Conservation (phyloP, 2,329 filamentous ascomycete genomes). For the Aspergillus ochraceoroseus region DNA sequence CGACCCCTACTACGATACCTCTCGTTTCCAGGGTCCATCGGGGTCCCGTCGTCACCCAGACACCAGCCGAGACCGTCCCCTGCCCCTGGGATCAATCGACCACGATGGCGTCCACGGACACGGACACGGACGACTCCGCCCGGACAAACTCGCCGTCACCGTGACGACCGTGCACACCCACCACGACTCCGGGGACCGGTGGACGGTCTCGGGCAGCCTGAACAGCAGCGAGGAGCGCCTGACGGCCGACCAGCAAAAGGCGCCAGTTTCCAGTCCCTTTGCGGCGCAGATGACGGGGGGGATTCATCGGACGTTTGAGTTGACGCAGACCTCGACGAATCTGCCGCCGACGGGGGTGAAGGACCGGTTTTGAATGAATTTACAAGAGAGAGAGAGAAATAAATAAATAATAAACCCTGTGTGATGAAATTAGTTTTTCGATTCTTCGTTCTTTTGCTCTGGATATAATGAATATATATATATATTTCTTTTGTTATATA, state of each 20-base stretch:
- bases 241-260: background rate
- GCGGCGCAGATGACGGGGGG: background rate
- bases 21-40: slow-evolving; percentile 2
- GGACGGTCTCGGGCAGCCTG: background rate
- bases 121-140: background rate
- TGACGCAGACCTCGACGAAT: background rate
- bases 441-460: too few relatives aligned
- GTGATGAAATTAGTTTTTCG: background rate
- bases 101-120: too few relatives aligned
- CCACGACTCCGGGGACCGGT: background rate
- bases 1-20: slow-evolving; percentile 1
- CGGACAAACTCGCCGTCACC: slow-evolving; percentile 8
- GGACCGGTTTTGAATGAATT: too few relatives aligned
- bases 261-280: background rate
- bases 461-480: too few relatives aligned
- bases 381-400: too few relatives aligned
- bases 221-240: slow-evolving; percentile 9
- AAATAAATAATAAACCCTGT: slow-evolving; percentile 1
- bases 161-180: slow-evolving; percentile 9
- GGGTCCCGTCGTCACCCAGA: background rate
- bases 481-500: too few relatives aligned
- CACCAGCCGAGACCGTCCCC: background rate
- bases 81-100: slow-evolving; percentile 5
- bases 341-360: too few relatives aligned
- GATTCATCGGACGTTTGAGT: slow-evolving; percentile 1